Evolutionary conservation across 2,329 filamentous ascomycete genomes (phyloP).

Genomic region (Trichoderma polysporum): DNA sequence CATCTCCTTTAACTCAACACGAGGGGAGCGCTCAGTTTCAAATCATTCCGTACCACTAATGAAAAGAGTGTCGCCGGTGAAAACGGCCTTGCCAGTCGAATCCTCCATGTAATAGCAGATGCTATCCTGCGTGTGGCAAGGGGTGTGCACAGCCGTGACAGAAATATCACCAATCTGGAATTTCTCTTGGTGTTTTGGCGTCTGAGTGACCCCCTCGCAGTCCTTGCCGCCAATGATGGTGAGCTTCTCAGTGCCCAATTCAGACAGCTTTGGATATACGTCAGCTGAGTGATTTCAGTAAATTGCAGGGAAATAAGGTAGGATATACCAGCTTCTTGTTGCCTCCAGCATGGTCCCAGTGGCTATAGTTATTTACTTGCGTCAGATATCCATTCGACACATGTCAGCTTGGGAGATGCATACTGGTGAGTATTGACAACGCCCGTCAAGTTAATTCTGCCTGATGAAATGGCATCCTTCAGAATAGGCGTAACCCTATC

Average conservation of each 20-base stretch:
- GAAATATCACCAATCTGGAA: conserved; percentile 83
- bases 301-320: neutral
- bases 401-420: conserved; percentile 35
- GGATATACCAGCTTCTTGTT: conserved; percentile 71
- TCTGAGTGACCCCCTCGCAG: conserved; percentile 76
- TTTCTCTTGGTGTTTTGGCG: conserved; percentile 69
- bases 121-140: conserved; percentile 97
- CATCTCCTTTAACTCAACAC: neutral
- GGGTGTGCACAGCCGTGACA: conserved; percentile 87
- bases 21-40: too few species aligned
- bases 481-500: conserved; percentile 61
- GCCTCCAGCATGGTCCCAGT: conserved; percentile 91
- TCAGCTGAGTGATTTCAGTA: neutral
- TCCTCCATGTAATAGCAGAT: conserved; percentile 95
- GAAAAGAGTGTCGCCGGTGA: conserved; percentile 95
- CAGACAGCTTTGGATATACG: conserved; percentile 32
- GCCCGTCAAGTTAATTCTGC: conserved; percentile 76
- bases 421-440: conserved; percentile 98
- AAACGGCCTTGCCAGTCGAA: conserved; percentile 71
- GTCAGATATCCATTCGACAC: conserved; percentile 11
- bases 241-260: conserved; percentile 59
- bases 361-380: conserved; percentile 51
- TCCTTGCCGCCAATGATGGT: conserved; percentile 85
- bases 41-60: conserved; percentile 65
- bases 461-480: conserved; percentile 68